Conservation (phyloP, 1,284 basidiomycete species). For the Xerocomus amazonicus region DNA sequence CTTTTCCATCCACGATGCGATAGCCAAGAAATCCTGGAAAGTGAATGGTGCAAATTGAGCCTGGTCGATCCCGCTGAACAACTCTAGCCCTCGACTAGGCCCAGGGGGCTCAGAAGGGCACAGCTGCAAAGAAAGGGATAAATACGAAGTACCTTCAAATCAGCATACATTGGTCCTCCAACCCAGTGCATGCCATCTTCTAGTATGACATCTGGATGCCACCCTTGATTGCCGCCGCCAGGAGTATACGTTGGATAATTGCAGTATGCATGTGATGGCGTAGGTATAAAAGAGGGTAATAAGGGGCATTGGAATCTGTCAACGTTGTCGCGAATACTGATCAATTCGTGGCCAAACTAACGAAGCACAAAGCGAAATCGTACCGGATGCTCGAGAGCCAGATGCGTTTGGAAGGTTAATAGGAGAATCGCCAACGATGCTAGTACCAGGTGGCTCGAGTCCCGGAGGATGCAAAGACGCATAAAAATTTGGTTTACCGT, state of each 20-base stretch:
- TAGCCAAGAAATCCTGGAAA: conserved; percentile 62
- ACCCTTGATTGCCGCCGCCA: conserved; percentile 63
- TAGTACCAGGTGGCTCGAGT: conserved; percentile 34
- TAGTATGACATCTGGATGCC: conserved; percentile 53
- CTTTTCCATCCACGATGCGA: conserved; percentile 75
- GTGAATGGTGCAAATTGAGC: conserved; percentile 65
- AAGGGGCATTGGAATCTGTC: conserved; percentile 18
- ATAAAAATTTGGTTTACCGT: conserved; percentile 64
- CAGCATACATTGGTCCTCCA: conserved; percentile 62
- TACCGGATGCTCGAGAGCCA: conserved; percentile 7
- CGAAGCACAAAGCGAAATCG: not conserved
- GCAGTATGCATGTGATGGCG: conserved; percentile 49
- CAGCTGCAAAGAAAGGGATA: conserved; percentile 37
- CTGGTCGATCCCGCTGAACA: conserved; percentile 46
- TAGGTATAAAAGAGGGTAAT: conserved; percentile 47
- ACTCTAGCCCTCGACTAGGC: conserved; percentile 46
- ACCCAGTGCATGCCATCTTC: conserved; percentile 69
- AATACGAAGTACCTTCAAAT: not conserved
- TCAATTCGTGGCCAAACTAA: not conserved
- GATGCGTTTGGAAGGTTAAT: not conserved
- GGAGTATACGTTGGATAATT: conserved; percentile 73
- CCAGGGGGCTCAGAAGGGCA: conserved; percentile 44
- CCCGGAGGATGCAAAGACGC: conserved; percentile 66
- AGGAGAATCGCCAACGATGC: not conserved
- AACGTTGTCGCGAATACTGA: conserved; percentile 1